Base-by-base conservation (phyloP, 176 grass and related monocot species). In the Musa beccarii region DNA sequence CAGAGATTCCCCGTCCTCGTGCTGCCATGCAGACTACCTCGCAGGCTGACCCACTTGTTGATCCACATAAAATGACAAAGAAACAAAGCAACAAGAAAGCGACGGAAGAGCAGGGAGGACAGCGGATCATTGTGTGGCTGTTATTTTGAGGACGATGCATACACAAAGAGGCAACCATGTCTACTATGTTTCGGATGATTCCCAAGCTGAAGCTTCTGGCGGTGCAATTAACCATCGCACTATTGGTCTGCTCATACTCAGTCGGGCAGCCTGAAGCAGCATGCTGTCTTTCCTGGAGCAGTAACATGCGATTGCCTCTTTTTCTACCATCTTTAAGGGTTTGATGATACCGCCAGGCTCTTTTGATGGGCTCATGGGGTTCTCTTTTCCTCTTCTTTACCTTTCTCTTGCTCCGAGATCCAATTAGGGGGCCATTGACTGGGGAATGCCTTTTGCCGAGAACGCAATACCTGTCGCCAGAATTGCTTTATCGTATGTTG, bases 131-230 rank as follows among this genome's bases (percentile, higher is more conserved):
- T 43, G 34, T 43, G 34, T 84, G 89, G 86, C 79, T 74, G 72
- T 81, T 80, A 87, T 90, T 87, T 82, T 82, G 80, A 90, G 72
- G 85, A 74, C 78, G 89, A 81, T 62, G 43, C 81, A 66, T 20
- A 66, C 63, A 26, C 34, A 43, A 0, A 43, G 34, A 43, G 34
- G 34, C 34, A 4, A 43, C 34, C 6, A 43, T 6, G 34, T 43
- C 34, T 43, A 43, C 34, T 5, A 43, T 6, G 34, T 43, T 43
- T 43, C 34, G 34, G 34, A 43, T 43, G 34, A 43, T 43, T 43
- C 34, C 34, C 34, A 43, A 43, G 34, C 34, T 43, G 34, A 43
- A 43, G 34, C 34, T 43, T 43, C 34, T 43, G 34, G 34, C 34
- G 34, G 6, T 43, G 34, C 34, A 43, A 43, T 43, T 43, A 43